phyloP scores from a whole-genome alignment of 345 rosid genomes.

The Brassica carinata region DNA sequence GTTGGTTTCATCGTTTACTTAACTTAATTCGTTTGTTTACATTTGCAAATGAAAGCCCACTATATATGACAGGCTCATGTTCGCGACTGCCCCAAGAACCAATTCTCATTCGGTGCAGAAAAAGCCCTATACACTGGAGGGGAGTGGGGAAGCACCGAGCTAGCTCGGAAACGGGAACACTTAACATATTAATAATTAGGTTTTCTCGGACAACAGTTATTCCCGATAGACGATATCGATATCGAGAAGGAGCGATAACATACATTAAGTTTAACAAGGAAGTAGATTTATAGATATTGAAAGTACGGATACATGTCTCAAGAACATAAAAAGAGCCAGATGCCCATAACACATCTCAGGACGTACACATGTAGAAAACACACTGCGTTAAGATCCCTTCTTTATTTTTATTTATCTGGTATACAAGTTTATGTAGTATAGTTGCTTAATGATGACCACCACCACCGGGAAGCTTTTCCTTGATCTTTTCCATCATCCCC shows the following conservation, averaged over 20 bases:
- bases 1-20: not conserved
- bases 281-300: conserved; percentile 1
- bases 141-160: not conserved
- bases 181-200: too few relatives aligned
- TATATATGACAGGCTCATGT: not conserved
- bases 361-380: conserved; percentile 13
- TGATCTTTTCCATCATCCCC: conserved; percentile 65
- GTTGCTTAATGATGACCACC: conserved; percentile 15
- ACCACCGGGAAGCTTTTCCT: conserved; percentile 63
- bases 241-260: not conserved
- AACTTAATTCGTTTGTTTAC: not conserved
- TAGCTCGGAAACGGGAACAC: not conserved
- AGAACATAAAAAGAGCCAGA: conserved; percentile 19
- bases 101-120: not conserved
- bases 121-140: not conserved
- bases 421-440: not conserved
- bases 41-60: not conserved
- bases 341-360: conserved; percentile 22
- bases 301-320: conserved; percentile 2
- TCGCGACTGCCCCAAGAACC: not conserved
- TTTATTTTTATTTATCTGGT: conserved; percentile 16
- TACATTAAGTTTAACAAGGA: not conserved
- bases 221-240: not conserved
- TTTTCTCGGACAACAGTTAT: not conserved
- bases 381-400: not conserved